Conservation (phyloP, 2,329 filamentous ascomycete species). For the Boeremia lycopersici region DNA sequence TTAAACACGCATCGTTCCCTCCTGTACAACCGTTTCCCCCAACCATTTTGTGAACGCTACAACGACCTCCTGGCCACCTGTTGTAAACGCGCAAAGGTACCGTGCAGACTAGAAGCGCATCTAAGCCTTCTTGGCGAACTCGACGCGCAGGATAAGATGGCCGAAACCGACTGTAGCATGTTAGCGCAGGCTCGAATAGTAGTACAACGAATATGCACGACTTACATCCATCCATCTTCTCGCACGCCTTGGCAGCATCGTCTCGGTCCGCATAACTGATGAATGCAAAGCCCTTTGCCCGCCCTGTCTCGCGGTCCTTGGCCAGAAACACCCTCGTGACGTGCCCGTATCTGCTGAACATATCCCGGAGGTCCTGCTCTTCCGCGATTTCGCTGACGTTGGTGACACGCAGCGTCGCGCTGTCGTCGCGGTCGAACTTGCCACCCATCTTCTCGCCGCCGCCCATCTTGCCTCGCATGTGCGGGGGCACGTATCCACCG, state of each 20-base stretch:
- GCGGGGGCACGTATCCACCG: constrained; percentile 92
- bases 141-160: constrained; percentile 83
- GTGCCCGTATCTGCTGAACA: constrained; percentile 97
- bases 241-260: constrained; percentile 90
- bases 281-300: constrained; percentile 98
- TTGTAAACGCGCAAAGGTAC: background rate
- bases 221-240: constrained; percentile 94
- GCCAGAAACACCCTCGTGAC: constrained; percentile 97
- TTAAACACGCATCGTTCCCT: background rate
- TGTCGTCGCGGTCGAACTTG: constrained; percentile 95
- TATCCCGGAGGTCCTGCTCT: constrained; percentile 91
- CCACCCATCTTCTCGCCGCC: constrained; percentile 84
- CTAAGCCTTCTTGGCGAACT: constrained; percentile 74
- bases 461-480: constrained; percentile 79
- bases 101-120: background rate
- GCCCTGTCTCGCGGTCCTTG: constrained; percentile 93
- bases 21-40: background rate
- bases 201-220: constrained; percentile 21
- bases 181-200: constrained; percentile 21
- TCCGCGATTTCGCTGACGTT: constrained; percentile 99
- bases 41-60: background rate
- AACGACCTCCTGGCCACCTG: background rate
- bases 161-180: constrained; percentile 67
- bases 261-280: constrained; percentile 92
- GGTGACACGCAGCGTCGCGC: constrained; percentile 94